Conservation (phyloP, 805 yeast genomes). For the Priceomyces fermenticarens region DNA sequence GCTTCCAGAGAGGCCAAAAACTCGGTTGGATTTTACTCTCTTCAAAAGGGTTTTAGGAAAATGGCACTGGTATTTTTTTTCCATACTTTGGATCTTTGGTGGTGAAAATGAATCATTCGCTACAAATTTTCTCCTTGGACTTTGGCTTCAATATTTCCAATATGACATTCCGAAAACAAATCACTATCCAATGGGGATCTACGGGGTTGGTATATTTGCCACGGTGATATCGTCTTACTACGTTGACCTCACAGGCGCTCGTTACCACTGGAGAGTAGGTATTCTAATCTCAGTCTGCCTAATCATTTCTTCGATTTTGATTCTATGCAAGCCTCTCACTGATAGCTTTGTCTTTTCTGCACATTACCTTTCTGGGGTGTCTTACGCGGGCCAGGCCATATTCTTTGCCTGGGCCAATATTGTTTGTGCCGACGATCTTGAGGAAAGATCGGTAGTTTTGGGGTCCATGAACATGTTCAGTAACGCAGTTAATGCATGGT, state of each 20-base stretch:
- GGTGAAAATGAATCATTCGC: constrained; percentile 37
- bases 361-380: constrained; percentile 52
- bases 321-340: constrained; percentile 38
- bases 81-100: constrained; percentile 34
- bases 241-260: constrained; percentile 26
- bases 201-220: constrained; percentile 31
- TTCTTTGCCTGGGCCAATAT: constrained; percentile 65
- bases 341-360: constrained; percentile 45
- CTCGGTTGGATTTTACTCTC: constrained; percentile 29
- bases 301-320: constrained; percentile 47
- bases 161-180: constrained; percentile 29
- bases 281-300: constrained; percentile 39
- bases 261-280: constrained; percentile 53
- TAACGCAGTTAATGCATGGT: constrained; percentile 64
- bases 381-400: constrained; percentile 59
- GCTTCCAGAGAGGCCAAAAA: constrained; percentile 30
- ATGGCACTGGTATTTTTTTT: constrained; percentile 37
- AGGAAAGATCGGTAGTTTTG: constrained; percentile 61
- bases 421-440: constrained; percentile 54
- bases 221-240: constrained; percentile 27
- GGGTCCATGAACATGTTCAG: constrained; percentile 68
- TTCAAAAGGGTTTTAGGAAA: constrained; percentile 39
- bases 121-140: constrained; percentile 30
- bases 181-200: constrained; percentile 38
- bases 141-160: constrained; percentile 27